These are phyloP conservation scores for Cladosporium colombiae DNA, from an alignment of 2,329 filamentous ascomycete genomes.

Conservation along the genomic window DNA sequence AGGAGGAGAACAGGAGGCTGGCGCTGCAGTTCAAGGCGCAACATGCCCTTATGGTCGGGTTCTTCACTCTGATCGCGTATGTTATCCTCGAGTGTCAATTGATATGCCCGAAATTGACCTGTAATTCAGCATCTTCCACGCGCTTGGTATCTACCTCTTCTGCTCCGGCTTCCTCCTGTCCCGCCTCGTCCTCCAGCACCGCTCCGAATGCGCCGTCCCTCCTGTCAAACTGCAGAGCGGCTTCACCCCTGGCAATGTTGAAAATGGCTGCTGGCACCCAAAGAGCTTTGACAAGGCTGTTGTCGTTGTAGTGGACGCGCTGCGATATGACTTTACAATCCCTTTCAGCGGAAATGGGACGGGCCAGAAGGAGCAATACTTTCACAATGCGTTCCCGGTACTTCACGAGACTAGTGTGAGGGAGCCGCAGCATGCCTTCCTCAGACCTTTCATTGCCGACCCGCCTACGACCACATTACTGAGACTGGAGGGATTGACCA, in stretches of 20 bases:
- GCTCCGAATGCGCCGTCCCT: slow-evolving; percentile 72
- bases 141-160: slow-evolving; percentile 83
- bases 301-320: slow-evolving; percentile 85
- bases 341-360: slow-evolving; percentile 62
- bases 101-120: slow-evolving; percentile 22
- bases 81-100: not conserved
- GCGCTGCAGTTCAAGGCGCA: slow-evolving; percentile 55
- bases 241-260: slow-evolving; percentile 41
- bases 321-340: slow-evolving; percentile 95
- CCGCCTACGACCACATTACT: slow-evolving; percentile 93
- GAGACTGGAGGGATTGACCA: slow-evolving; percentile 88
- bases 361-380: slow-evolving; percentile 58
- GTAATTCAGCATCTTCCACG: slow-evolving; percentile 64
- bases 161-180: slow-evolving; percentile 93
- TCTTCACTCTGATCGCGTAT: slow-evolving; percentile 68
- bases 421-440: slow-evolving; percentile 78
- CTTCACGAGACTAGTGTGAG: slow-evolving; percentile 78
- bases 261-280: slow-evolving; percentile 89
- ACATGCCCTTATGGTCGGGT: slow-evolving; percentile 58
- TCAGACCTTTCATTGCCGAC: slow-evolving; percentile 94
- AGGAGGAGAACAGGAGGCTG: slow-evolving; percentile 42
- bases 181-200: slow-evolving; percentile 75
- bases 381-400: slow-evolving; percentile 85
- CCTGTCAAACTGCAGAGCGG: slow-evolving; percentile 57
- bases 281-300: slow-evolving; percentile 91